Base-by-base conservation (phyloP, 1,284 basidiomycete species). In the Cutaneotrichosporon sp. region DNA sequence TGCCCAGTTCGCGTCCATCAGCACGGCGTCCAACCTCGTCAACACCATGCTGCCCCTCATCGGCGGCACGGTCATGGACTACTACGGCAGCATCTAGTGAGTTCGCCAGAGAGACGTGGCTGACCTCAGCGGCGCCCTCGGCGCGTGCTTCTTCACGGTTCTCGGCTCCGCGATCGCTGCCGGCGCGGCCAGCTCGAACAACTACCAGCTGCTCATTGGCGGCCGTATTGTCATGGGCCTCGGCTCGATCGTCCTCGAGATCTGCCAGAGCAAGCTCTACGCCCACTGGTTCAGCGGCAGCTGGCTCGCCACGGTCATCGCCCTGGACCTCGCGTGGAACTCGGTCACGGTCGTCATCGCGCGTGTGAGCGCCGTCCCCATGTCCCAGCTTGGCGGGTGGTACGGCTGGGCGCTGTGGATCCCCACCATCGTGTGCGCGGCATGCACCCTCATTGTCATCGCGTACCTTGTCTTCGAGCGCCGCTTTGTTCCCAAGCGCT, bases 11-110 rank as follows among this genome's bases (percentile, higher is more conserved):
- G 79, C 78, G 4, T 68, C 76, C 9, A 77, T 81, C 65, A 58
- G 73, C 9, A 78, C 78, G 5, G 77, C 80, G 4, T 67, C 70
- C 13, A 73, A 69, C 55, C 72, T 81, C 20, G 74, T 80, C 66
- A 81, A 81, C 61, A 77, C 77, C 1, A 64, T 81, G 20, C 67
- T 82, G 6, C 82, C 82, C 3, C 72, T 82, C 56, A 72, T 83
- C 18, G 77, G 78, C 3, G 82, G 81, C 38, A 70, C 80, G 43
- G 68, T 74, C 14, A 80, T 82, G 68, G 81, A 82, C 67, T 79
- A 79, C 59, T 80, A 75, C 62, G 81, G 77, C 8, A 67, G 67
- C 0, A 68, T 71, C 1, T 70, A 73, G 56, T 57, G 29, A 14
- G 51, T 24, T 31, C 1, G 11, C 10, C 16, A 18, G 24, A 4